Conservation (phyloP, 1,139 yeast species). For the Zygosaccharomyces pseudobailii region DNA sequence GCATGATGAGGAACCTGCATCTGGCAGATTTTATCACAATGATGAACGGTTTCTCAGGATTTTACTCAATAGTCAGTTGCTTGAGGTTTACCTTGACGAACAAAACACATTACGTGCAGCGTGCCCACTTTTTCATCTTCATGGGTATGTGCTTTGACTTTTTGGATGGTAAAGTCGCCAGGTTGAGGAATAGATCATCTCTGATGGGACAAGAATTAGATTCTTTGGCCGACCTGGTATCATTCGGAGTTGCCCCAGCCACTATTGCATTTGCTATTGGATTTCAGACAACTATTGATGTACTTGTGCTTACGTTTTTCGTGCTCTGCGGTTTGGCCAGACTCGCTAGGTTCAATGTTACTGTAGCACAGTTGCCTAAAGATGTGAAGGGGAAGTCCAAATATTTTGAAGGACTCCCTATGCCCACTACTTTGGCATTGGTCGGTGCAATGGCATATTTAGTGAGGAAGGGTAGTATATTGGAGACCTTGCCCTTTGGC, state of each 20-base stretch:
- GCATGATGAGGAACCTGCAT: conserved; percentile 74
- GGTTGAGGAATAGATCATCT: conserved; percentile 86
- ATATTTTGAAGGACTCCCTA: conserved; percentile 91
- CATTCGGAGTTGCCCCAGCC: conserved; percentile 93
- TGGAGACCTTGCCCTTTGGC: conserved; percentile 61
- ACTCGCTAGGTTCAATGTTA: conserved; percentile 90
- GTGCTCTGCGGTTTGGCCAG: conserved; percentile 92
- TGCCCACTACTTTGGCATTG: conserved; percentile 78
- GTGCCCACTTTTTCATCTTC: conserved; percentile 84
- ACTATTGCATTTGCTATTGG: conserved; percentile 90
- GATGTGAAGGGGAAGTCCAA: conserved; percentile 77
- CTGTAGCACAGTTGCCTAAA: conserved; percentile 88
- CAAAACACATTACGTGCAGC: conserved; percentile 64
- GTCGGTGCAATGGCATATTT: conserved; percentile 68
- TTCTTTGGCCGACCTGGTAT: conserved; percentile 87
- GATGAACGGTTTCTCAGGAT: conserved; percentile 85
- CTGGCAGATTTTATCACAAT: conserved; percentile 94
- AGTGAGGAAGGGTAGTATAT: conserved; percentile 46
- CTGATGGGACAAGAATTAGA: conserved; percentile 97
- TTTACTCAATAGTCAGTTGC: conserved; percentile 83
- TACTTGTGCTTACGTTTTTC: conserved; percentile 70
- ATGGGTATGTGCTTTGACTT: conserved; percentile 92
- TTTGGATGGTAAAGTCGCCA: conserved; percentile 94
- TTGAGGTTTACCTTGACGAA: conserved; percentile 71
- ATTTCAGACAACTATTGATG: conserved; percentile 77